These are phyloP conservation scores for Aspergillus ochraceoroseus DNA, from an alignment of 2,329 filamentous ascomycete species.

Conservation along the genomic window DNA sequence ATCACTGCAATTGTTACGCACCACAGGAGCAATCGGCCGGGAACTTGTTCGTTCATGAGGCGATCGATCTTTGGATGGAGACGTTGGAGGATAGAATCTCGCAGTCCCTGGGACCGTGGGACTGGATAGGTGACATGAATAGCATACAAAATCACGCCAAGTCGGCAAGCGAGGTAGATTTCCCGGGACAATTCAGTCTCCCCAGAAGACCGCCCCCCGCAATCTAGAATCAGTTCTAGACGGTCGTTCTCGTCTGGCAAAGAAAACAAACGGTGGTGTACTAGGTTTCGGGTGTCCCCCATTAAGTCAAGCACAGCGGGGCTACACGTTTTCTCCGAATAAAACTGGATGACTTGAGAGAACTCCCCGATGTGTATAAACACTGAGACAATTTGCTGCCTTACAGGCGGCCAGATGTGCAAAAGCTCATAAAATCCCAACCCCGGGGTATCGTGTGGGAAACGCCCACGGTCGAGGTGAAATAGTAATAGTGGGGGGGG, in stretches of 20 bases:
- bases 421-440: conserved; percentile 7
- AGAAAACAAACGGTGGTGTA: conserved; percentile 7
- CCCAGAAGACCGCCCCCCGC: not conserved
- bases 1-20: conserved; percentile 2
- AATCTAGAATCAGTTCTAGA: not conserved
- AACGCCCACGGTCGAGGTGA: no score
- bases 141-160: conserved; percentile 3
- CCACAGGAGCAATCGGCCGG: not conserved
- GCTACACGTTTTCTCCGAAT: not conserved
- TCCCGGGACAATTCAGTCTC: conserved; percentile 3
- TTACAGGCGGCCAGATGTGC: conserved; percentile 4
- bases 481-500: conserved; percentile 1
- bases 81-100: not conserved
- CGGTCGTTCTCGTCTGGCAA: conserved; percentile 3
- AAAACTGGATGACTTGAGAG: conserved; percentile 5
- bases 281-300: conserved; percentile 4
- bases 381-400: not conserved
- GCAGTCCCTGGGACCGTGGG: not conserved
- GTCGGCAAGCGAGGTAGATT: conserved; percentile 5
- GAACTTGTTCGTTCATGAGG: not conserved
- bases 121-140: conserved; percentile 6
- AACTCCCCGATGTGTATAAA: conserved; percentile 11
- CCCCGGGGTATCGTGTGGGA: not conserved
- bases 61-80: not conserved
- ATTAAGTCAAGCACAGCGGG: conserved; percentile 1